Percentiles rank a stretch among this genome's conserved stretches.
Evolutionary conservation across 2,329 filamentous ascomycete genomes (phyloP).

Genomic region (Aureobasidium zeae): DNA sequence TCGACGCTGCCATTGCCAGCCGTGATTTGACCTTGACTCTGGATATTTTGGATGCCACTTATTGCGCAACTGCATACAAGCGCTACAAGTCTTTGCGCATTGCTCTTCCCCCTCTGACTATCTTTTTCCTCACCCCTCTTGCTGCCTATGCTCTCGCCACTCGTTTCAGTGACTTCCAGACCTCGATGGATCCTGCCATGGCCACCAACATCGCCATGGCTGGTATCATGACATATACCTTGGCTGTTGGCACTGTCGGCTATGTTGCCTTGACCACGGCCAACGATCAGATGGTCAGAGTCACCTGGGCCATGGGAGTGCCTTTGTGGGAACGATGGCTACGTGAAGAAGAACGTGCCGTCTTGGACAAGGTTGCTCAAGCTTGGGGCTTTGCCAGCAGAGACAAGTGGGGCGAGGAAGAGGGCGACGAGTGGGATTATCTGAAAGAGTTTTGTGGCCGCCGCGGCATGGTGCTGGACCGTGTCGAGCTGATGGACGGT

Average conservation of each 20-base stretch:
- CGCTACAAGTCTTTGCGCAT: constrained; percentile 59
- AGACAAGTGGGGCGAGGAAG: constrained; percentile 76
- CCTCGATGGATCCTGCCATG: constrained; percentile 63
- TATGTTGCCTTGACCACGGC: constrained; percentile 74
- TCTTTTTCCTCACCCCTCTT: constrained; percentile 50
- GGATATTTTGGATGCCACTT: constrained; percentile 61
- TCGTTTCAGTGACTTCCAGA: constrained; percentile 57
- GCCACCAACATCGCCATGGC: constrained; percentile 72
- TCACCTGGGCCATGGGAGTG: constrained; percentile 80
- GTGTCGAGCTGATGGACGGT: constrained; percentile 81
- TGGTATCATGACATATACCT: constrained; percentile 74
- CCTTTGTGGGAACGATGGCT: constrained; percentile 75
- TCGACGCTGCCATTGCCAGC: constrained; percentile 69
- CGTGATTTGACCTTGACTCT: constrained; percentile 72
- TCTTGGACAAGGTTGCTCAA: constrained; percentile 74
- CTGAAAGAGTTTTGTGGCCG: constrained; percentile 74
- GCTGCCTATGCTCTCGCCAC: constrained; percentile 63
- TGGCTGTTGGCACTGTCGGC: constrained; percentile 71
- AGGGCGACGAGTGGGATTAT: constrained; percentile 79
- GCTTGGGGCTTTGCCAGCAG: constrained; percentile 86
- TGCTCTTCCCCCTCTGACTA: constrained; percentile 50
- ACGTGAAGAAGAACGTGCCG: constrained; percentile 79
- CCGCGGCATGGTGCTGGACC: constrained; percentile 83
- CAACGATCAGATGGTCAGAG: constrained; percentile 91
- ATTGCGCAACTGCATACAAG: constrained; percentile 56